A percentile compares a stretch with the other conserved stretches of the same genome.
phyloP scores from a whole-genome alignment of 257 asterid genomes.

The Fraxinus cuspidata region DNA sequence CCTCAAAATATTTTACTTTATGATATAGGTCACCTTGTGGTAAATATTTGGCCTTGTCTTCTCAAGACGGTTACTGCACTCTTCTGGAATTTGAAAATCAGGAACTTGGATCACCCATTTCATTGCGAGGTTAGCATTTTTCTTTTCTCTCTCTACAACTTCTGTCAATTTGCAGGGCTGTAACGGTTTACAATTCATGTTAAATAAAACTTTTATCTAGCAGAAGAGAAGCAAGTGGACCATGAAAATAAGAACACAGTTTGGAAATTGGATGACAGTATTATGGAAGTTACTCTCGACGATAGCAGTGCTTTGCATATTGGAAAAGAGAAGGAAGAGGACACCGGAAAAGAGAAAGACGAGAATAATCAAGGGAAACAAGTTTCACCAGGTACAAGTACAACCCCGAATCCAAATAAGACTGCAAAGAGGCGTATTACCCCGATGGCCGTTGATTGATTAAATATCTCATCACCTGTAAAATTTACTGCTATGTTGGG shows the following conservation, averaged over 20 bases:
- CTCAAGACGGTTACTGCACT: constrained; percentile 98
- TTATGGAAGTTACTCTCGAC: constrained; percentile 4
- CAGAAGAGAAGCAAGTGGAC: constrained; percentile 40
- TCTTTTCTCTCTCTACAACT: not conserved
- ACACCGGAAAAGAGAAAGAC: constrained; percentile 31
- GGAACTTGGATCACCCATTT: constrained; percentile 70
- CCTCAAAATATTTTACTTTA: not conserved
- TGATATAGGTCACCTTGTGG: constrained; percentile 76
- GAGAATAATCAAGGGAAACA: constrained; percentile 33
- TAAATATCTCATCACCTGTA: constrained; percentile 1
- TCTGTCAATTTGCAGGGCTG: constrained; percentile 7
- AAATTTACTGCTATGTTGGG: not conserved
- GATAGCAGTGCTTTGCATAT: constrained; percentile 27
- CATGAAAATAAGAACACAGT: constrained; percentile 28
- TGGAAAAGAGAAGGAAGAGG: constrained; percentile 33
- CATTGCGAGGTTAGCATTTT: constrained; percentile 51
- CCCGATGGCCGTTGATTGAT: constrained; percentile 72
- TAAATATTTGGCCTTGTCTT: constrained; percentile 69
- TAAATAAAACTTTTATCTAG: constrained; percentile 14
- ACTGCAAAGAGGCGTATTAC: constrained; percentile 76
- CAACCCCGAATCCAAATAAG: constrained; percentile 39
- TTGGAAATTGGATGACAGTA: constrained; percentile 22
- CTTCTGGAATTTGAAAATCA: constrained; percentile 81
- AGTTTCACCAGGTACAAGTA: constrained; percentile 35
- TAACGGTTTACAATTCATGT: constrained; percentile 16